These are phyloP conservation scores for Phoma sp. DNA, from an alignment of 2,329 filamentous ascomycete species.

Conservation along the genomic window DNA sequence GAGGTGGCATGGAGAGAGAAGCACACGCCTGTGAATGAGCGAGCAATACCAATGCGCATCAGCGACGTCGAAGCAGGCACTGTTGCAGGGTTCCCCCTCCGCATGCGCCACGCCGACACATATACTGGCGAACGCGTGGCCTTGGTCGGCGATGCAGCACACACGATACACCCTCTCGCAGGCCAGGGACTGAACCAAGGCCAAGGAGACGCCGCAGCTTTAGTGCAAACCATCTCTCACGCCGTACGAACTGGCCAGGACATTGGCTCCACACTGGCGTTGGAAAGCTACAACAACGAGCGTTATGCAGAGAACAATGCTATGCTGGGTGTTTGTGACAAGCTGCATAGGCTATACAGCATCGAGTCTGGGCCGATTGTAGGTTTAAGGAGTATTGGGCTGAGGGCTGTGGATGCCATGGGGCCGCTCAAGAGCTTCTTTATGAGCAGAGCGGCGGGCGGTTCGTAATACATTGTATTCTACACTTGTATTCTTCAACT, in stretches of 20 bases:
- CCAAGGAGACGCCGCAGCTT: slow-evolving; percentile 82
- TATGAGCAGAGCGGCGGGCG: slow-evolving; percentile 70
- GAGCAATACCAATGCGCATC: slow-evolving; percentile 67
- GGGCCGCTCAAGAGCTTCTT: slow-evolving; percentile 80
- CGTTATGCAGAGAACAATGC: slow-evolving; percentile 81
- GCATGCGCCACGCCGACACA: slow-evolving; percentile 89
- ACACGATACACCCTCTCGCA: slow-evolving; percentile 92
- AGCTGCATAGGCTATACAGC: slow-evolving; percentile 92
- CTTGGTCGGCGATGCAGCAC: slow-evolving; percentile 90
- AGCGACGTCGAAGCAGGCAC: slow-evolving; percentile 76
- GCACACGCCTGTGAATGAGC: slow-evolving; percentile 64
- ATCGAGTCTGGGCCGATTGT: slow-evolving; percentile 80
- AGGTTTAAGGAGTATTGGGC: slow-evolving; percentile 75
- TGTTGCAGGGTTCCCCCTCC: slow-evolving; percentile 88
- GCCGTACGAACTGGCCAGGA: slow-evolving; percentile 86
- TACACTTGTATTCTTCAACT: slow-evolving; percentile 13
- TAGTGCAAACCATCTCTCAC: slow-evolving; percentile 75
- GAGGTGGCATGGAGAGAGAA: slow-evolving; percentile 84
- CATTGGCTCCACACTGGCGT: slow-evolving; percentile 75
- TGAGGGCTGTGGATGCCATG: slow-evolving; percentile 76
- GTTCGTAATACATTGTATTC: slow-evolving; percentile 25
- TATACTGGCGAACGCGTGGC: slow-evolving; percentile 92
- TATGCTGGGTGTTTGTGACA: slow-evolving; percentile 81
- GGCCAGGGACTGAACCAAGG: slow-evolving; percentile 95
- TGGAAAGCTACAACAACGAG: slow-evolving; percentile 82